These are phyloP conservation scores for Pseudoneurospora amorphoporcata DNA, from an alignment of 495 filamentous ascomycete species.

Conservation along the genomic window DNA sequence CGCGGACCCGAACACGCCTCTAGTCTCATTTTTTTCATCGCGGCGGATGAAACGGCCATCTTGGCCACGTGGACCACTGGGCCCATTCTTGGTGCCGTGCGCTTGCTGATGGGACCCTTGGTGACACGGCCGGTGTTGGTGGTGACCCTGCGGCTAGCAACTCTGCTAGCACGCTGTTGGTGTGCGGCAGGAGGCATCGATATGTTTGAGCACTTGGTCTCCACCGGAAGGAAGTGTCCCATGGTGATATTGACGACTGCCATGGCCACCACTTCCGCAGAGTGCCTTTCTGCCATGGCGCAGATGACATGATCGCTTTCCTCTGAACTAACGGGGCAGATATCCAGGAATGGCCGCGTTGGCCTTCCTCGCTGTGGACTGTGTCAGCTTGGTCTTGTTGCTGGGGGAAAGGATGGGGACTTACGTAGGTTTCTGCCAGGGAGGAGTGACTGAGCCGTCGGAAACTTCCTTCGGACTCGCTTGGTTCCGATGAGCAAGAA, in stretches of 20 bases:
- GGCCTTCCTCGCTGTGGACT: not conserved
- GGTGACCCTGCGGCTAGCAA: not conserved
- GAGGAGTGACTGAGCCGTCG: too few relatives aligned
- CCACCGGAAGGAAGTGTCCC: slow-evolving; percentile 23
- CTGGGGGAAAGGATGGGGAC: not conserved
- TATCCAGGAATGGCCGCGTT: too few relatives aligned
- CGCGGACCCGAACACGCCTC: too few relatives aligned
- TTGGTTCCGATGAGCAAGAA: too few relatives aligned
- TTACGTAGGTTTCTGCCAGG: not conserved
- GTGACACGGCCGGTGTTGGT: not conserved
- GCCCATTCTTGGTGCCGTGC: too few relatives aligned
- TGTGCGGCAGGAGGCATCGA: too few relatives aligned
- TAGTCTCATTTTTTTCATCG: too few relatives aligned
- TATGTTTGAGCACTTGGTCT: slow-evolving; percentile 44
- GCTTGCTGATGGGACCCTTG: not conserved
- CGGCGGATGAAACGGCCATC: not conserved
- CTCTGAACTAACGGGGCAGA: not conserved
- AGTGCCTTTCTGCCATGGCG: slow-evolving; percentile 74
- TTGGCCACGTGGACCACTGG: not conserved
- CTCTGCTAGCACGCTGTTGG: not conserved
- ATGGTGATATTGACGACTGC: slow-evolving; percentile 82
- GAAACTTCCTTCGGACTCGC: too few relatives aligned
- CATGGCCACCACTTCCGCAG: slow-evolving; percentile 73
- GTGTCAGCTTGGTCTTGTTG: not conserved
- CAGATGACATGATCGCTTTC: slow-evolving; percentile 61